Conservation (phyloP, 345 rosid genomes). For the Eucalyptus viminalis region DNA sequence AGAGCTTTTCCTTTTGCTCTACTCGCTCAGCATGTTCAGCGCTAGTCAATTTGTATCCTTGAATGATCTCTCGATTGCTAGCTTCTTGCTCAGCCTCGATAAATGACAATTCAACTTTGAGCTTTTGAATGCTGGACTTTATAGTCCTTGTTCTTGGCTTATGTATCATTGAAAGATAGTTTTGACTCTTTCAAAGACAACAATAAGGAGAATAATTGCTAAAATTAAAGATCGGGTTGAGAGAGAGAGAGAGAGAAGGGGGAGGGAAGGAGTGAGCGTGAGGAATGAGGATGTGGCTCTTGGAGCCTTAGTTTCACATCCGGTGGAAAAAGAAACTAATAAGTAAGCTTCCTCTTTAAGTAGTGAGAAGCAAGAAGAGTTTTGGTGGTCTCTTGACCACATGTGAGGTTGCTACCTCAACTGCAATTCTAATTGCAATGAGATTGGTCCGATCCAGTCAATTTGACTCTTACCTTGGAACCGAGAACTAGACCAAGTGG, state of each 20-base stretch:
- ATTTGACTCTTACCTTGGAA: too few species aligned
- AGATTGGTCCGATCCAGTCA: rapidly evolving
- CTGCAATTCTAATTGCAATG: rapidly evolving
- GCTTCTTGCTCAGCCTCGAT: neutral
- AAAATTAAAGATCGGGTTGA: neutral
- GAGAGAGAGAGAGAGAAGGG: too few species aligned
- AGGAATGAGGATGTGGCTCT: too few species aligned
- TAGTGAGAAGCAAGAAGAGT: too few species aligned
- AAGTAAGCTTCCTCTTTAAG: too few species aligned
- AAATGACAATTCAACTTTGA: neutral
- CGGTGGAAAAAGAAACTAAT: too few species aligned
- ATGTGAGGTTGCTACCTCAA: too few species aligned
- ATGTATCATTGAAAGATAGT: neutral
- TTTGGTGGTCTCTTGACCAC: too few species aligned
- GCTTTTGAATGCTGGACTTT: neutral
- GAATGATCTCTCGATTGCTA: neutral
- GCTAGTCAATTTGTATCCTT: neutral
- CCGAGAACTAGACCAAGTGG: rapidly evolving
- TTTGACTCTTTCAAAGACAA: neutral
- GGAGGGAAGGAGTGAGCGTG: rapidly evolving
- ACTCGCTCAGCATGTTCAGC: neutral
- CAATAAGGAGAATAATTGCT: neutral
- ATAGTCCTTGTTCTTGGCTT: neutral
- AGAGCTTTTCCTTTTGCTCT: neutral
- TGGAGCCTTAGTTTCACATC: too few species aligned